Conservation (phyloP, 768 basidiomycete species). For the Lactifluus subvellereus region DNA sequence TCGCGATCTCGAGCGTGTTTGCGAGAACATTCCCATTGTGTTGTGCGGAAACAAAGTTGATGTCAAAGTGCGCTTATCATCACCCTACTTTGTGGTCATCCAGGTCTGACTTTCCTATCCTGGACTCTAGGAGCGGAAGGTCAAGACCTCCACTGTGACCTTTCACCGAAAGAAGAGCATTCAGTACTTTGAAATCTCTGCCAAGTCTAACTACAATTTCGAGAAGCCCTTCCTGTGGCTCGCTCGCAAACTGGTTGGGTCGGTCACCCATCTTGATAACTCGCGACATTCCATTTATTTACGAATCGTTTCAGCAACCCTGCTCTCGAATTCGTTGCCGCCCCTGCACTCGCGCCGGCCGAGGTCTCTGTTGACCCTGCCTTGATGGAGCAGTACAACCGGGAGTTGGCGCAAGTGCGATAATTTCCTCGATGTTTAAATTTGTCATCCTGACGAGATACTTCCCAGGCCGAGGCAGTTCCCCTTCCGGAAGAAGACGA, state of each 20-base stretch:
- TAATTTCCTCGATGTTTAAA: background rate
- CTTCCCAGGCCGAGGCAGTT: conserved; percentile 68
- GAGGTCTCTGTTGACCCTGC: conserved; percentile 78
- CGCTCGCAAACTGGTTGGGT: conserved; percentile 97
- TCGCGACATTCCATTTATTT: background rate
- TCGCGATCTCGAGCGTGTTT: conserved; percentile 98
- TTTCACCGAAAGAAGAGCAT: conserved; percentile 99
- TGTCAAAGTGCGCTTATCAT: conserved; percentile 69
- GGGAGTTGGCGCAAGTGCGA: conserved; percentile 65
- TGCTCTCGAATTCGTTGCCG: conserved; percentile 89
- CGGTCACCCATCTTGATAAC: conserved; percentile 30
- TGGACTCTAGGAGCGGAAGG: conserved; percentile 85
- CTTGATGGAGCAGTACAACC: conserved; percentile 75
- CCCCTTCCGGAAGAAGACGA: conserved; percentile 99
- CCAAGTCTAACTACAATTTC: conserved; percentile 99
- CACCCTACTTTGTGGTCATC: background rate
- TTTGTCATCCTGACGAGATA: conserved; percentile 11
- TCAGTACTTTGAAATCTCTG: conserved; percentile 99
- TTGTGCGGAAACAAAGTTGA: conserved; percentile 99
- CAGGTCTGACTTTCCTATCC: conserved; percentile 8
- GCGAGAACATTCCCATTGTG: conserved; percentile 99
- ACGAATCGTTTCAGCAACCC: conserved; percentile 53
- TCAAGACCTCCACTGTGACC: conserved; percentile 96
- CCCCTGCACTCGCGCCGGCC: conserved; percentile 91
- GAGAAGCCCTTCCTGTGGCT: conserved; percentile 99